Percentiles rank a stretch among this genome's conserved stretches.
Conservation (phyloP, 441 rosid species). For the Erodium moschatum region DNA sequence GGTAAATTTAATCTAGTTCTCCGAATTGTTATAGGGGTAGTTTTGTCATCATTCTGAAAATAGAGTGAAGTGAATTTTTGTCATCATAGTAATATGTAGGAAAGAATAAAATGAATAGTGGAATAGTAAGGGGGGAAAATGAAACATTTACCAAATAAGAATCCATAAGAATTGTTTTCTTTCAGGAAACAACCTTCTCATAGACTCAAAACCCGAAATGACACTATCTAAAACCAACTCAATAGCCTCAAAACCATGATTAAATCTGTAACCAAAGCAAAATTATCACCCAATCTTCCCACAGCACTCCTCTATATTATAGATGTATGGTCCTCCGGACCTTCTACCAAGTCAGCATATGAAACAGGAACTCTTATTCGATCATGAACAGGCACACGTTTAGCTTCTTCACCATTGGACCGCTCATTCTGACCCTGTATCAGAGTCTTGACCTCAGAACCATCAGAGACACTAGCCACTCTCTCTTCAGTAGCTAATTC, state of each 20-base stretch:
- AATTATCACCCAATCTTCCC: background rate
- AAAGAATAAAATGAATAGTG: no score
- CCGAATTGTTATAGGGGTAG: no score
- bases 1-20: no score
- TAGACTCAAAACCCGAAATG: no score
- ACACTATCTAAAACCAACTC: no score
- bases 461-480: background rate
- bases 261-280: background rate
- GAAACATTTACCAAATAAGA: no score
- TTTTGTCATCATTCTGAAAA: no score
- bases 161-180: no score
- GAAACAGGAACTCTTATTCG: constrained; percentile 1
- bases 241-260: background rate
- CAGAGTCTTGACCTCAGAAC: background rate
- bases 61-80: no score
- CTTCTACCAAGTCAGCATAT: background rate
- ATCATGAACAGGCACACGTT: background rate
- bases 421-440: background rate
- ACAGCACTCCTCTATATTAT: background rate
- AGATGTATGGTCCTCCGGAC: background rate
- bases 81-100: no score
- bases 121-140: no score
- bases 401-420: background rate
- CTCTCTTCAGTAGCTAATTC: background rate
- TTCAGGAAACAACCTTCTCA: no score